Percentiles rank a stretch among this genome's conserved stretches.
These are phyloP conservation scores for Russula sp. DNA, from an alignment of 768 basidiomycete genomes.

Conservation along the genomic window DNA sequence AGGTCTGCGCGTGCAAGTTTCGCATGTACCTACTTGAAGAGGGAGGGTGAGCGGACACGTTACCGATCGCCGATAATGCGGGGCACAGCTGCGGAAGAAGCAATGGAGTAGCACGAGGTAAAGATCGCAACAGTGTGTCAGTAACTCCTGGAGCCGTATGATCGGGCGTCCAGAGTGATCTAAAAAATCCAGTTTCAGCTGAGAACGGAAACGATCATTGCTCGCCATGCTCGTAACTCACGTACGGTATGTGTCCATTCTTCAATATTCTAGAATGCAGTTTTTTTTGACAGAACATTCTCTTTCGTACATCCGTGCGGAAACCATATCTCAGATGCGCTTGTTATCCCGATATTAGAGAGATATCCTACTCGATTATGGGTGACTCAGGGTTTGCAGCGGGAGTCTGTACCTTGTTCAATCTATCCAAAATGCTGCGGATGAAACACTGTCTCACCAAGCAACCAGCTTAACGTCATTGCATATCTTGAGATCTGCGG, in stretches of 20 bases:
- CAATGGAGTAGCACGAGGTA: neutral
- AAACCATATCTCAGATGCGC: neutral
- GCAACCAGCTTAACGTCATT: neutral
- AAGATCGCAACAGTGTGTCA: neutral
- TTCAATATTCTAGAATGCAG: conserved; percentile 1
- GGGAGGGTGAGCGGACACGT: neutral
- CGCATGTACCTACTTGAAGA: neutral
- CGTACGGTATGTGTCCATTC: neutral
- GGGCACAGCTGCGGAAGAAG: neutral
- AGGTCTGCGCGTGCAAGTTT: neutral
- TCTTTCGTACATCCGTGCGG: neutral
- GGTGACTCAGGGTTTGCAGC: neutral
- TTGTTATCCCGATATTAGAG: neutral
- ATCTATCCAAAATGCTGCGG: neutral
- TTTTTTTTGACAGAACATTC: neutral
- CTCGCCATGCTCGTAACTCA: neutral
- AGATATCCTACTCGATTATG: neutral
- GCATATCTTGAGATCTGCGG: no score
- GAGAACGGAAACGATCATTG: neutral
- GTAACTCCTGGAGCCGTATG: neutral
- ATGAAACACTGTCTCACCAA: neutral
- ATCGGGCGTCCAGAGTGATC: neutral
- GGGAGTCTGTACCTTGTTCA: neutral
- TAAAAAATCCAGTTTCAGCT: neutral
- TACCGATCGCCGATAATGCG: neutral